These are phyloP conservation scores for Phanerochaete carnosa DNA, from an alignment of 768 basidiomycete species.

Conservation along the genomic window DNA sequence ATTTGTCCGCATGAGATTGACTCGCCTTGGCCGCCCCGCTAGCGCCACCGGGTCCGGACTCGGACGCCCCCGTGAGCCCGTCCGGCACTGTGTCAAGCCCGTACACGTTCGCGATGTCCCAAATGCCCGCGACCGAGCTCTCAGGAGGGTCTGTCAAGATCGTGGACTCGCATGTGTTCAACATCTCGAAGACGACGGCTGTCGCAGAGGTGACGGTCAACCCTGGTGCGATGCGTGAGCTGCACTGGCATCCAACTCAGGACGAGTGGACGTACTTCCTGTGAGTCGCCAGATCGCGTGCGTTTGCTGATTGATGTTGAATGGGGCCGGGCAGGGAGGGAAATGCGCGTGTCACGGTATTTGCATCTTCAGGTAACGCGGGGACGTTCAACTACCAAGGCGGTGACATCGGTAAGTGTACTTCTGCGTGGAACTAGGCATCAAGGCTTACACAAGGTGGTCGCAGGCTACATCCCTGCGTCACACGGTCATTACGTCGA, in stretches of 20 bases:
- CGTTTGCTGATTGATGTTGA: not conserved
- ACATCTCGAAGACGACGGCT: slow-evolving; percentile 46
- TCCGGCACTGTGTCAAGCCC: slow-evolving; percentile 45
- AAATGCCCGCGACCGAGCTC: slow-evolving; percentile 40
- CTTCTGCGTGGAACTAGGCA: not conserved
- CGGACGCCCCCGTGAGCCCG: slow-evolving; percentile 35
- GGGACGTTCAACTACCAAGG: slow-evolving; percentile 56
- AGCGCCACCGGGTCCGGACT: slow-evolving; percentile 24
- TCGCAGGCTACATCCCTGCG: slow-evolving; percentile 49
- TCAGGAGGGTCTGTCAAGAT: slow-evolving; percentile 39
- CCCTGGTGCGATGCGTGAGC: slow-evolving; percentile 14
- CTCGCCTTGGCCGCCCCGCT: too few relatives aligned
- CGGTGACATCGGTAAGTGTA: slow-evolving; percentile 47
- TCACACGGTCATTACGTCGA: slow-evolving; percentile 42
- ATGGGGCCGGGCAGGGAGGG: slow-evolving; percentile 42
- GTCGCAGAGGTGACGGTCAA: slow-evolving; percentile 54
- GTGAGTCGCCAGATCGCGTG: slow-evolving; percentile 30
- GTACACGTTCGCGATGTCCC: slow-evolving; percentile 46
- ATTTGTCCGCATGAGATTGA: not conserved
- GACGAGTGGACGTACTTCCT: slow-evolving; percentile 62
- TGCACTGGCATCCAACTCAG: slow-evolving; percentile 63
- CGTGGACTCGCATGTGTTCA: slow-evolving; percentile 49
- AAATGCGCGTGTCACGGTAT: slow-evolving; percentile 50
- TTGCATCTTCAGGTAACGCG: slow-evolving; percentile 49
- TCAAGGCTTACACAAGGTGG: not conserved